Evolutionary conservation across 78 protist genomes (phyloP).

Genomic region (Bigelowiella natans): DNA sequence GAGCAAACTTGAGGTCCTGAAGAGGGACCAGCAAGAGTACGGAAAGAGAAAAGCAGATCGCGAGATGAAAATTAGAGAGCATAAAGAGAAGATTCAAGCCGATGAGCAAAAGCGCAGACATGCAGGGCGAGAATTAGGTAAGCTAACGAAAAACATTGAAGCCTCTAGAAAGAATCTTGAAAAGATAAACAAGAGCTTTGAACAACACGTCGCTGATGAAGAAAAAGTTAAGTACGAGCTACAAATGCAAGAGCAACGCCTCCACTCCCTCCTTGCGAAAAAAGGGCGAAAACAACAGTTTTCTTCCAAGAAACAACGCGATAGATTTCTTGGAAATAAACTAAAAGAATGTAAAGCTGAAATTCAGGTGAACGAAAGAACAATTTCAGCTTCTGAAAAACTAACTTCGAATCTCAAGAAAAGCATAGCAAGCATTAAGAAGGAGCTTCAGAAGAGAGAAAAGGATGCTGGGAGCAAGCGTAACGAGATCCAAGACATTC

Average conservation of each 20-base stretch:
- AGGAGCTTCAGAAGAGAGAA: not conserved
- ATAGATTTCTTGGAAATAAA: constrained; percentile 18
- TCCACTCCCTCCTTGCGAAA: constrained; percentile 41
- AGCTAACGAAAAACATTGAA: not conserved
- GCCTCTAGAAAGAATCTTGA: not conserved
- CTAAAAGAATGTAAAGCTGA: not conserved
- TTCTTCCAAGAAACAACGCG: not conserved
- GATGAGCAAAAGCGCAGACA: not conserved
- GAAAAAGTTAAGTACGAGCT: constrained; percentile 3
- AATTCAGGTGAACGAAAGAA: not conserved
- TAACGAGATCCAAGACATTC: not conserved
- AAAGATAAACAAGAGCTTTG: not conserved
- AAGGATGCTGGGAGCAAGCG: not conserved
- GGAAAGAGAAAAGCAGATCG: not conserved
- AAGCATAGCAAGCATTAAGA: not conserved
- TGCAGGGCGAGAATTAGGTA: not conserved
- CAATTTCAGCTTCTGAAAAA: not conserved
- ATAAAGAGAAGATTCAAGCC: not conserved
- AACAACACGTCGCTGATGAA: not conserved
- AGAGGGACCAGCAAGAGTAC: not conserved
- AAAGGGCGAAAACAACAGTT: constrained; percentile 57
- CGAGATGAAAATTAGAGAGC: not conserved
- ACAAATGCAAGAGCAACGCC: not conserved
- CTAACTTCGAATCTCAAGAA: not conserved
- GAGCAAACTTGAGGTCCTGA: not conserved